Base-by-base conservation (phyloP, 2,329 filamentous ascomycete genomes). In the Pseudopithomyces maydicus region DNA sequence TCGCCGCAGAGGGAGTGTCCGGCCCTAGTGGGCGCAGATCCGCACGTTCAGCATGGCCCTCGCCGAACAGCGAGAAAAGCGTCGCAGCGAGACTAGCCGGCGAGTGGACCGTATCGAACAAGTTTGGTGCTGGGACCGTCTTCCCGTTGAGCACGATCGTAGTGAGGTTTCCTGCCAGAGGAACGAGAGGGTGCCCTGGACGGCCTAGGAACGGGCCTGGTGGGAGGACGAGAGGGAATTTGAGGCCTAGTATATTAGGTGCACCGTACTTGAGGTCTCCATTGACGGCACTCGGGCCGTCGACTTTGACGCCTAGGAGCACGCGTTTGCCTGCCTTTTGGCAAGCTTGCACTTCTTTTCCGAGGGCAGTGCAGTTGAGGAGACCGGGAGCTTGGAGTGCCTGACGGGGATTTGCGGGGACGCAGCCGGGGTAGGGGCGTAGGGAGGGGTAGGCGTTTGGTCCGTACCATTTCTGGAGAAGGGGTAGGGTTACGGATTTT, bases 281-380 rank as follows among this genome's bases (percentile, higher is more conserved):
- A 12, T 48, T 55, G 0, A 68, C 68, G 1, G 65, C 65, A 1
- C 51, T 59, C 5, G 69, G 64, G 7, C 72, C 71, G 14, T 58
- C 55, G 11, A 33, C 64, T 23, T 74, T 75, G 5, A 81, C 58
- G 56, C 72, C 76, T 19, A 81, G 62, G 1, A 81, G 54, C 0
- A 81, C 71, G 20, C 74, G 74, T 53, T 77, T 79, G 19, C 78
- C 76, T 11, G 67, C 43, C 0, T 53, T 43, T 60, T 81, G 78
- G 63, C 78, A 81, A 1, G 52, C 42, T 22, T 61, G 55, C 6
- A 77, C 69, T 56, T 70, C 66, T 1, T 43, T 44, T 47, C 77
- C 77, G 3, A 80, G 67, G 0, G 65, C 59, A 1, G 75, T 71
- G 67, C 76, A 79, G 58, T 71, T 69, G 6, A 75, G 64, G 0